Evolutionary conservation across 352 stramenopile genomes (phyloP), one percentile per base, ranked within the genome.

Genomic region (Pythium phragmiticola): DNA sequence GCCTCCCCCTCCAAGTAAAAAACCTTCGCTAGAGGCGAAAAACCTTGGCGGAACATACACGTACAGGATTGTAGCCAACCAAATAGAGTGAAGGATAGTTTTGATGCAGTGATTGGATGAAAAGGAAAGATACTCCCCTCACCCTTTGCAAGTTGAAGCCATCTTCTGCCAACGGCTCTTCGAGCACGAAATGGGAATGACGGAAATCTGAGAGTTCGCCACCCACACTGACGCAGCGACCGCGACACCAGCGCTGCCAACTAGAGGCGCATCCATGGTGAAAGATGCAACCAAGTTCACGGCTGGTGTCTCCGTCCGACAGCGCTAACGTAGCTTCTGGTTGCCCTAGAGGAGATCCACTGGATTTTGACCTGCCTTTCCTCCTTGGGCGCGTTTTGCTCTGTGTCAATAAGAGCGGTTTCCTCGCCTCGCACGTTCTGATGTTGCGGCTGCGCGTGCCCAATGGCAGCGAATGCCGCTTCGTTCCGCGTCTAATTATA

Each of bases 41-140:
- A 62, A 68, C 61, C 61, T 68, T 19, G 11, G 9, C 9, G 3
- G 7, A 50, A 16, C 3, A 33, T 37, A 28, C 36, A 34, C 34
- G 28, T 47, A 2, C 11, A n/a, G 7, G 41, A 43, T 66, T 45
- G 39, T 33, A 55, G 14, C 60, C 50, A 66, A 66, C 59, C 12
- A 30, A 45, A 53, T 12, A 17, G 14, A 48, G 7, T 9, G 0
- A 46, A 45, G 5, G 14, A 9, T 12, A 4, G 28, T 45, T 45
- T 13, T 0, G 9, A 56, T 19, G 3, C 12, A 2, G 1, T 56
- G 42, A 60, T 66, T 66, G 60, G 60, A 16, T 11, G 14, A 66
- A 66, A 60, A 23, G 14, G 33, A 60, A 66, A 66, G 41, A 54
- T 66, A 54, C 42, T 30, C 7, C 19, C 51, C 26, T 30, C 26